Conservation (phyloP, 2,329 filamentous ascomycete genomes). For the Sclerotinia borealis region DNA sequence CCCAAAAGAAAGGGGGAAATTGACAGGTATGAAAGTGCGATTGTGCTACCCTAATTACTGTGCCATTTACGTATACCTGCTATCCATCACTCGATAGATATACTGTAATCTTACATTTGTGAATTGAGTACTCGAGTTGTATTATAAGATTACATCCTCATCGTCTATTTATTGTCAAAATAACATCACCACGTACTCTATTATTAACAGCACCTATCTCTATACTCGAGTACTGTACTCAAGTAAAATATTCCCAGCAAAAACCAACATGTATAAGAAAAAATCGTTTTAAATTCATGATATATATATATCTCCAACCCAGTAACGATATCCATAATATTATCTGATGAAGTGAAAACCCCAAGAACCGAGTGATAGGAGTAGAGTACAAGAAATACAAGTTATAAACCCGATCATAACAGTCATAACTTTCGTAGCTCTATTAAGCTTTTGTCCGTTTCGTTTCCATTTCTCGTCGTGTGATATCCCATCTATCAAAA, state of each 20-base stretch:
- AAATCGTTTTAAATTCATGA: neutral
- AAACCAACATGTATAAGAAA: neutral
- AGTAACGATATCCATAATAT: neutral
- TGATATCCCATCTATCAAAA: neutral
- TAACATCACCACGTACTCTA: too few relatives aligned
- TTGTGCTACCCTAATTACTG: too few relatives aligned
- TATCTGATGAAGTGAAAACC: neutral
- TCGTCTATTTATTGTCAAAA: too few relatives aligned
- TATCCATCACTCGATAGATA: too few relatives aligned
- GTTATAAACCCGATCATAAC: conserved; percentile 12
- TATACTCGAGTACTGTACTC: neutral
- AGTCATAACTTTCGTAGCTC: conserved; percentile 12
- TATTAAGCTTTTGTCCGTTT: conserved; percentile 10
- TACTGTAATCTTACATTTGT: too few relatives aligned
- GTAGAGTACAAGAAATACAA: conserved; percentile 10
- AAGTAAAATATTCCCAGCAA: too few relatives aligned
- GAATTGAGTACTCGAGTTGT: too few relatives aligned
- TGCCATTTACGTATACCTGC: too few relatives aligned
- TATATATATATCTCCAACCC: neutral
- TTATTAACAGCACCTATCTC: too few relatives aligned
- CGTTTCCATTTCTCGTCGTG: conserved; percentile 2
- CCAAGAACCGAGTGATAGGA: conserved; percentile 11
- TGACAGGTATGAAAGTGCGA: too few relatives aligned
- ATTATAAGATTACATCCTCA: too few relatives aligned
- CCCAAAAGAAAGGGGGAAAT: too few relatives aligned